Evolutionary conservation across 805 yeast genomes (phyloP).

Genomic region (Diddensiella transvaalensis): DNA sequence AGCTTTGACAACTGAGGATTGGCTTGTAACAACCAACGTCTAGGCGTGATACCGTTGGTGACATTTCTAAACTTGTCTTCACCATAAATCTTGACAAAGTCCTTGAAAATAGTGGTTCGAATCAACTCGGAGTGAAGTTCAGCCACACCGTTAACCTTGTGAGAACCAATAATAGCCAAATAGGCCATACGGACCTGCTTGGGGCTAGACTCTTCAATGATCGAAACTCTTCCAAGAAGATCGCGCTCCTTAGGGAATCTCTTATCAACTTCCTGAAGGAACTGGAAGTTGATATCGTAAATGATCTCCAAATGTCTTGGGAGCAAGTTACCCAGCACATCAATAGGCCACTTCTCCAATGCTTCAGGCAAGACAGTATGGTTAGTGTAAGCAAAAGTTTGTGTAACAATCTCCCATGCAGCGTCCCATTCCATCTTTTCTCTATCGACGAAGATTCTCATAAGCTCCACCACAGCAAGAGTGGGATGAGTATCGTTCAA

Average conservation of each 20-base stretch:
- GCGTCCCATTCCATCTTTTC: slow-evolving; percentile 77
- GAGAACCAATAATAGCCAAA: slow-evolving; percentile 88
- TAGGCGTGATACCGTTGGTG: slow-evolving; percentile 92
- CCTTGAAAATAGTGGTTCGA: slow-evolving; percentile 83
- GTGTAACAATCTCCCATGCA: slow-evolving; percentile 81
- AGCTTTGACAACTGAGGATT: slow-evolving; percentile 76
- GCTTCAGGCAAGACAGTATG: slow-evolving; percentile 96
- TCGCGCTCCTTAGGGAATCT: slow-evolving; percentile 72
- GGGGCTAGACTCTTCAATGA: slow-evolving; percentile 77
- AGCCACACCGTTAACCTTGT: slow-evolving; percentile 93
- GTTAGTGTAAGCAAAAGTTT: slow-evolving; percentile 86
- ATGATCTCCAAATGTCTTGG: slow-evolving; percentile 92
- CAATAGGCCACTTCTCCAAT: slow-evolving; percentile 92
- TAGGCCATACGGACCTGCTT: slow-evolving; percentile 90
- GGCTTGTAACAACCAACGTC: slow-evolving; percentile 95
- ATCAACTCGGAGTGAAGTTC: slow-evolving; percentile 90
- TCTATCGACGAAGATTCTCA: slow-evolving; percentile 77
- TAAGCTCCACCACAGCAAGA: slow-evolving; percentile 82
- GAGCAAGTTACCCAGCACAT: slow-evolving; percentile 67
- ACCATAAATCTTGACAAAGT: slow-evolving; percentile 82
- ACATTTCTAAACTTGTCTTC: slow-evolving; percentile 82
- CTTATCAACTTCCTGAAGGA: slow-evolving; percentile 70
- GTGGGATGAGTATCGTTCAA: slow-evolving; percentile 95
- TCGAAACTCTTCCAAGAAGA: slow-evolving; percentile 65
- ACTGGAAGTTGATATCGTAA: slow-evolving; percentile 76